Base-by-base conservation (phyloP, 305 asterid species). In the Solanum aculeatissimum region DNA sequence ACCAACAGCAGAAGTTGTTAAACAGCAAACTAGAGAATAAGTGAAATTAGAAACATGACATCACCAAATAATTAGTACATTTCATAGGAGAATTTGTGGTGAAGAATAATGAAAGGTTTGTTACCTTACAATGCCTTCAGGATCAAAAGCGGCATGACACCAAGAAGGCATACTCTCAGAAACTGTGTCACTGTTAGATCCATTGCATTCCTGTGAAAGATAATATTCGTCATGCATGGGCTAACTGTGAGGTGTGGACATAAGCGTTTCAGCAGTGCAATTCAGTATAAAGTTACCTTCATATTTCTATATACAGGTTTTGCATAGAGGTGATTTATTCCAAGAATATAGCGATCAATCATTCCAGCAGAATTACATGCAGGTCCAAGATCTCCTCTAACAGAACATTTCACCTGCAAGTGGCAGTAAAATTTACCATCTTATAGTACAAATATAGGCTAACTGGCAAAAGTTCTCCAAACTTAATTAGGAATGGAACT, bases 71-170 rank as follows among this genome's bases (percentile, higher is more conserved):
- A 25, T 47, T 23, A 23, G 23, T 43, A 43, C 38, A 70, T 70
- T 70, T 62, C 78, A 29, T 32, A n/a, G 9, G 80, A 66, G 62
- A 47, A 25, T 75, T 51, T n/a, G 3, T 25, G 25, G 42, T 68
- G 45, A 86, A 40, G 42, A 23, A 27, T 38, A 84, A 40, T 40
- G 79, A 47, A 21, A 15, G 43, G 43, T 29, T 38, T 58, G 74
- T 87, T 89, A 94, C 98, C 98, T 95, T 87, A 95, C 87, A 88
- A 93, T 91, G 58, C 98, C 98, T 91, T 95, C 98, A 78, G 98
- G 98, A 84, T 95, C 98, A 86, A 90, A 95, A 88, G 98, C 93
- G 82, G 97, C 93, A 85, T 84, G 90, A 80, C 98, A 95, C 98
- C 98, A 95, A 62, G 95, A 84, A 62, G 97, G 97, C 13, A 92